phyloP scores from a whole-genome alignment of 2,329 filamentous ascomycete genomes.

The Metarhizium album region DNA sequence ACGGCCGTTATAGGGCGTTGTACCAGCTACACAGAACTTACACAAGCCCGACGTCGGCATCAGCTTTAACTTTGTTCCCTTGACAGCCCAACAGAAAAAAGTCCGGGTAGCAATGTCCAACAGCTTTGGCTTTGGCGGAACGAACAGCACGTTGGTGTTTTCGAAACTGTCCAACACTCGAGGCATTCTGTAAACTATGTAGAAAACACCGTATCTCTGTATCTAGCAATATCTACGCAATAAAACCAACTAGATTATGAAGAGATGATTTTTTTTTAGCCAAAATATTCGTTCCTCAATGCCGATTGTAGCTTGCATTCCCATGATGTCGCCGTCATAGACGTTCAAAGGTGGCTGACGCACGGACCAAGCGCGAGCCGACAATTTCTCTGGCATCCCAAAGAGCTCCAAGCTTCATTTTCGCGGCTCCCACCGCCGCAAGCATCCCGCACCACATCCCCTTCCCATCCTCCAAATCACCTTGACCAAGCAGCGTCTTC shows the following conservation, averaged over 20 bases:
- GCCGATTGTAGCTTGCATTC: background rate
- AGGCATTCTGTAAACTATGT: background rate
- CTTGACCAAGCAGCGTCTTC: background rate
- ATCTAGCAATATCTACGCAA: background rate
- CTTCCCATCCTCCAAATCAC: background rate
- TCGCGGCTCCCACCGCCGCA: background rate
- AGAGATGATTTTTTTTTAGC: too few species aligned
- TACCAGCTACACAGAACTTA: conserved; percentile 85
- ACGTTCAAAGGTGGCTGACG: background rate
- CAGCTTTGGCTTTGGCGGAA: conserved; percentile 96
- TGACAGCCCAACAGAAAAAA: conserved; percentile 54
- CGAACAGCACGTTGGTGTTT: conserved; percentile 85
- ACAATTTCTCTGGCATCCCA: background rate
- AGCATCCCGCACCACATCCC: background rate
- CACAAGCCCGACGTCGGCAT: conserved; percentile 54
- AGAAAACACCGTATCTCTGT: background rate
- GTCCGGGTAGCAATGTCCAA: conserved; percentile 77
- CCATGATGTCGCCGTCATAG: background rate
- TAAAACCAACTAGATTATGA: background rate
- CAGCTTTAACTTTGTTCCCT: conserved; percentile 76
- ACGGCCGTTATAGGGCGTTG: conserved; percentile 45
- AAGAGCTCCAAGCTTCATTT: background rate
- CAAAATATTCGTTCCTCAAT: too few species aligned
- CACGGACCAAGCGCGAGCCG: background rate
- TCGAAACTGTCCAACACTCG: conserved; percentile 19